Evolutionary conservation across 1,284 basidiomycete species (phyloP).

Genomic region (Cystobasidium pallidum): DNA sequence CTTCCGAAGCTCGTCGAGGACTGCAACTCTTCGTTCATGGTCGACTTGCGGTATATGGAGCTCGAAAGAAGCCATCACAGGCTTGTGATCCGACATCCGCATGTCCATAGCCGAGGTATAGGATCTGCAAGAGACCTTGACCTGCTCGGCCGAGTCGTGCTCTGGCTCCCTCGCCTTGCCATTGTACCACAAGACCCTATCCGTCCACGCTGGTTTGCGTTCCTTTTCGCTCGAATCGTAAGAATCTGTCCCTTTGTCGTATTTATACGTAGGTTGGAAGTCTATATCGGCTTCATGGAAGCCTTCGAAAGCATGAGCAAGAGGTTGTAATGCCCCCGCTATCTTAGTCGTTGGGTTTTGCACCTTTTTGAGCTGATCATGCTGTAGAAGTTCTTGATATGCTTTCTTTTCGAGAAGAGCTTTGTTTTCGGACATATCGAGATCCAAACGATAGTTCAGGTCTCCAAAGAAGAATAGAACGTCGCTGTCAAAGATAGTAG

Average conservation of each 20-base stretch:
- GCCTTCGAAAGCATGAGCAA: constrained; percentile 45
- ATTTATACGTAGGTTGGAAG: constrained; percentile 87
- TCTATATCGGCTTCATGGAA: constrained; percentile 46
- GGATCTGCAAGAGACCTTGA: constrained; percentile 11
- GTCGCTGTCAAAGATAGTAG: constrained; percentile 11
- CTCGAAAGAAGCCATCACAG: constrained; percentile 46
- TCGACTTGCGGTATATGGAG: constrained; percentile 23
- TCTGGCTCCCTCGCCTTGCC: background rate
- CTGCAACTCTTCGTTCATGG: background rate
- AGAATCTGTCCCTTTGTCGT: constrained; percentile 73
- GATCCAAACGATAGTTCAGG: constrained; percentile 92
- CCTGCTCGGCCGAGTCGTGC: background rate
- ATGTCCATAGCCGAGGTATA: constrained; percentile 46
- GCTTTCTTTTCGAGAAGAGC: constrained; percentile 69
- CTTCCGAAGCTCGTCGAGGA: constrained; percentile 7
- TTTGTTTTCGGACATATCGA: constrained; percentile 78
- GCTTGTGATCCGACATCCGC: constrained; percentile 49
- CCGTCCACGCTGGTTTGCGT: constrained; percentile 82
- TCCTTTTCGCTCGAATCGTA: constrained; percentile 90
- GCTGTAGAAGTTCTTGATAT: constrained; percentile 65
- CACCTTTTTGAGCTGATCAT: constrained; percentile 63
- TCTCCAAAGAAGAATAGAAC: constrained; percentile 61
- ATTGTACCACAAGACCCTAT: constrained; percentile 48
- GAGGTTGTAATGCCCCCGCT: background rate
- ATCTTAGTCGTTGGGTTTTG: constrained; percentile 11